Base-by-base conservation (phyloP, 2,329 filamentous ascomycete species). In the Epichloe sp. region DNA sequence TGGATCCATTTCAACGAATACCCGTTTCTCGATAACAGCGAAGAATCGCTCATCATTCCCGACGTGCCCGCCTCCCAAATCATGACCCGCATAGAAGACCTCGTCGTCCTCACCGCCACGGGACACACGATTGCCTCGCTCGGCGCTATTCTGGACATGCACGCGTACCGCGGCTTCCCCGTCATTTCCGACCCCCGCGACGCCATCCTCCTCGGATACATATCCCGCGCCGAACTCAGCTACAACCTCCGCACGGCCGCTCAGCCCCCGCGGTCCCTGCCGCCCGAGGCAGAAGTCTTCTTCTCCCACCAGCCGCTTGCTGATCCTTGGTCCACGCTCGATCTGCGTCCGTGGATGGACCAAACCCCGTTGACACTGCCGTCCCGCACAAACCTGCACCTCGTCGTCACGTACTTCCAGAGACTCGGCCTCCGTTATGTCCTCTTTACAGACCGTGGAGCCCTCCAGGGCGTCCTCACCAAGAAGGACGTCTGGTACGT, bases 401-500 rank as follows among this genome's bases (percentile, higher is more conserved):
- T 97, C n/a, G 88, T 87, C 3, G 83, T 94, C 23, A 83, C 79
- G 52, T 94, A 98, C 77, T 97, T 98, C 68, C 89, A 95, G 71
- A 91, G 91, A 64, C 79, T 98, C 8, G 93, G 93, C 19, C 70
- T 98, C 55, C 79, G 91, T 48, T 96, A 97, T 69, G 80, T 98
- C 5, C 71, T 97, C 3, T 94, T 97, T 64, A 82, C 80, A 40
- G 87, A 96, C 57, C 79, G 83, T 47, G 93, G 93, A 19, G 79
- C 80, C 47, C 70, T 98, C 40, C 83, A 88, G 65, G 93, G 93
- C 0, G 67, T 98, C 46, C 71, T 97, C 58, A 98, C 93, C 19
- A 97, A 97, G 73, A 98, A 98, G 72, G 93, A 98, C 68, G 83
- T 95, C 36, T 97, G 90, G 87, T 90, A 88, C 65, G 82, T 97